Base-by-base conservation (phyloP, 129 eudicot genomes). In the Calendula officinalis region DNA sequence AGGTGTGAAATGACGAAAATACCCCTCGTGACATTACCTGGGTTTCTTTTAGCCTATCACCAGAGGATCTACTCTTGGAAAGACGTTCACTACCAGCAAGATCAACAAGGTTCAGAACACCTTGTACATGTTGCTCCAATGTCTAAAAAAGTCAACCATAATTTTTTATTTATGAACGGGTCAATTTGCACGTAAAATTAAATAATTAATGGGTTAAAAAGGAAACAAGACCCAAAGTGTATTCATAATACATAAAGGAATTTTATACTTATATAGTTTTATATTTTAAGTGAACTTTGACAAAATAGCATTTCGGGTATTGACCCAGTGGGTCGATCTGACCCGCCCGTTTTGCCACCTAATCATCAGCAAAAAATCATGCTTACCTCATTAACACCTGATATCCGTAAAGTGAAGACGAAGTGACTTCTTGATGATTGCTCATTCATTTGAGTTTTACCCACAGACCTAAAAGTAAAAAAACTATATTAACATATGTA, bases 71-170 rank as follows among this genome's bases (percentile, higher is more conserved):
- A 75, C 95, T 91, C 77, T 82, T 91, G 36, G 97, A 91, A 56
- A 91, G 95, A 36, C 97, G 97, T 69, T 91, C 97, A 75, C 97
- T 91, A 58, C 97, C 97, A 50, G 97, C 95, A 65, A 91, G 95
- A 54, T 91, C 97, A 64, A 91, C 84, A 45, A 91, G 85, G 75
- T 91, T 91, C 8, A 87, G 76, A 30, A 91, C 86, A 39, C 97
- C 97, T 76, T 87, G 97, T 50, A 87, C 97, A 38, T 91, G 95
- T 78, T 87, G 97, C 67, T 87, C 97, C 17, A 90, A 84, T 78
- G 86, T 80, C 97, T 90, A 64, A 41, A 70, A 54, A 35, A 13
- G 30, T 48, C 59, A 63, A 48, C 54, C 42, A 48, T n/a, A 30
- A 37, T 7, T 35, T 35, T 0, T 22, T 22, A 22, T 22, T 22